Conservation (phyloP, 2,329 filamentous ascomycete species). For the Alternaria rosae region DNA sequence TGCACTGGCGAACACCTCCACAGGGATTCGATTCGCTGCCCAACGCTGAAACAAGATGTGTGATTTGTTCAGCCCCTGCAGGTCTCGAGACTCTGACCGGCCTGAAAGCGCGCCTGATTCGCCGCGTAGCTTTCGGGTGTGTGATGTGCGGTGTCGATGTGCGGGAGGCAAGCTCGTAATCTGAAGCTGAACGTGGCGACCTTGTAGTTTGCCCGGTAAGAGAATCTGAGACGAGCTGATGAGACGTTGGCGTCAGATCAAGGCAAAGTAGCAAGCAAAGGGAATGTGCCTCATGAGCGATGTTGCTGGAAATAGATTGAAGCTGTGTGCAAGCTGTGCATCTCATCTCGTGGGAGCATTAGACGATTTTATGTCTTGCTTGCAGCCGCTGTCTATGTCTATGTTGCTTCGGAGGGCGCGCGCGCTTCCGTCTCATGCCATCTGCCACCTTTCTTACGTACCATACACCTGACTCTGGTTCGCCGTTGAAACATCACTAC, state of each 20-base stretch:
- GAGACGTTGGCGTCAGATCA: slow-evolving; percentile 30
- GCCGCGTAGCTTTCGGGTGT: slow-evolving; percentile 26
- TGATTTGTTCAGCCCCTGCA: slow-evolving; percentile 50
- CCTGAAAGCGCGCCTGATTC: slow-evolving; percentile 35
- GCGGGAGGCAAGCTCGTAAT: slow-evolving; percentile 33
- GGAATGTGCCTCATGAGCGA: slow-evolving; percentile 16
- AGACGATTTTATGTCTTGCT: slow-evolving; percentile 44
- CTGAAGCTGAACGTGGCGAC: slow-evolving; percentile 35
- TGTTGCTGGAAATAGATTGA: slow-evolving; percentile 32
- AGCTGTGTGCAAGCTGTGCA: slow-evolving; percentile 31
- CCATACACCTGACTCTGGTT: slow-evolving; percentile 41
- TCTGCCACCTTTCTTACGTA: slow-evolving; percentile 37
- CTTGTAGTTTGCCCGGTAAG: slow-evolving; percentile 27
- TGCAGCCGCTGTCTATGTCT: slow-evolving; percentile 46
- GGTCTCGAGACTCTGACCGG: slow-evolving; percentile 28
- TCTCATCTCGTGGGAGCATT: slow-evolving; percentile 36
- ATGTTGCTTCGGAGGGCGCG: slow-evolving; percentile 39
- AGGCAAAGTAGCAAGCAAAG: slow-evolving; percentile 22
- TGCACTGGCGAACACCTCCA: slow-evolving; percentile 26
- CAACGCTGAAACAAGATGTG: slow-evolving; percentile 43
- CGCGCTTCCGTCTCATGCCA: slow-evolving; percentile 47
- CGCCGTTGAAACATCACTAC: slow-evolving; percentile 42
- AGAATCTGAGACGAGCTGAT: slow-evolving; percentile 40
- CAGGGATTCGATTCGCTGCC: slow-evolving; percentile 27
- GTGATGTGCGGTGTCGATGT: slow-evolving; percentile 35